Evolutionary conservation across 129 eudicot species (phyloP), one percentile per base, ranked within the genome.

Genomic region (Centrapalus pauciflorus): DNA sequence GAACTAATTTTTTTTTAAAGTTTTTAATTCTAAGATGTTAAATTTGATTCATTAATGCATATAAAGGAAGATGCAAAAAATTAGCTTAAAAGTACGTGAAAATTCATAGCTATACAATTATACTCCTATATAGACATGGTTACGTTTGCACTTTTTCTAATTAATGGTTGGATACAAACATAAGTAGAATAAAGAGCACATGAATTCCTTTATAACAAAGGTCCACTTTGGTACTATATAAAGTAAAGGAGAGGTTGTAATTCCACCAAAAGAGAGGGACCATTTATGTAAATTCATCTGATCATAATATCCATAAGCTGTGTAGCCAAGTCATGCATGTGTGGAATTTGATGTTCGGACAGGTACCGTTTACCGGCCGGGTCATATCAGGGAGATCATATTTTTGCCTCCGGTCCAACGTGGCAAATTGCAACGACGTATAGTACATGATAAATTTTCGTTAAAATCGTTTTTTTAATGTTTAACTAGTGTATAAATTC

Each of bases 201-300:
- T 74, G 79, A 65, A 65, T 65, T 34, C 49, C 66, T 64, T 65
- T 41, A 74, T 65, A 38, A 55, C 40, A 41, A 64, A 64, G 73
- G 78, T 65, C 72, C 78, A 64, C 67, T 64, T 30, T 40, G 51
- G 61, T 74, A 64, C 78, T 40, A 21, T 41, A 30, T 64, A 41
- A 51, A 32, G 20, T 17, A 41, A 55, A n/a, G 25, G 32, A 46
- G 7, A 33, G 32, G 26, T n/a, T 66, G 61, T 23, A 45, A 55
- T 24, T 66, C 45, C 11, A 33, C 11, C 0, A 55, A 65, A 65
- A 23, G 9, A 2, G 23, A 65, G 41, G 79, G 73, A 65, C 79
- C 49, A 43, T 30, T 29, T 11, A 3, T 12, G 21, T 66, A 40
- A 50, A 9, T 52, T 41, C 19, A 3, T 4, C 51, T 25, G 6